Base-by-base conservation (phyloP, 805 yeast genomes). In the Candida michaelii region DNA sequence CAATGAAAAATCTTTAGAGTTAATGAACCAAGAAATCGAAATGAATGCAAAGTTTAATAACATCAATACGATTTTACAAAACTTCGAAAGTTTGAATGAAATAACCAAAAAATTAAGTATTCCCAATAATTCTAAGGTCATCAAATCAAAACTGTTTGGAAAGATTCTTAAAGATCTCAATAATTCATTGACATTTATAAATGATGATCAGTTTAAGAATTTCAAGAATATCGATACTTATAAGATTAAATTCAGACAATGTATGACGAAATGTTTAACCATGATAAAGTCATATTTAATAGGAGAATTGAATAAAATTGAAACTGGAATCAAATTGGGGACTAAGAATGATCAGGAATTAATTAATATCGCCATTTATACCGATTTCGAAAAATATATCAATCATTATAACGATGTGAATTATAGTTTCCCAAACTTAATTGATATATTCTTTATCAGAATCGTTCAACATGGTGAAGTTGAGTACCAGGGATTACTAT, bases 221-320 rank as follows among this genome's bases (percentile, higher is more conserved):
- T 84, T 85, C 54, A 81, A 78, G 55, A 96, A 89, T 41, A 68
- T 78, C 9, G 91, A 82, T 19, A 56, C 79, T 1, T 89, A 86
- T 58, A 75, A 74, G 36, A 78, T 81, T 48, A 76, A 90, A 45
- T 88, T 87, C 64, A 79, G 85, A 47, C 95, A 87, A 53, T 87
- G 96, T 54, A 72, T 89, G 74, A 81, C 90, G 1, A 74, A 96
- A 45, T 83, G 95, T 1, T 71, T 89, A 36, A 80, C 93, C 0
- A 67, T 91, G 45, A 77, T 89, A 12, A 76, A 83, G 48, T 86
- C 83, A 53, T 88, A 82, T 56, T 62, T 86, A 42, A 70, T 69
- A 8, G 60, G 60, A n/a, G 72, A 70, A 25, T 57, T 78, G 31
- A 68, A 63, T 41, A 59, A 51, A 13, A 44, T 70, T 19, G 65